Evolutionary conservation across 192 early-diverging fungal species (phyloP).

Genomic region (Coemansia sp.): DNA sequence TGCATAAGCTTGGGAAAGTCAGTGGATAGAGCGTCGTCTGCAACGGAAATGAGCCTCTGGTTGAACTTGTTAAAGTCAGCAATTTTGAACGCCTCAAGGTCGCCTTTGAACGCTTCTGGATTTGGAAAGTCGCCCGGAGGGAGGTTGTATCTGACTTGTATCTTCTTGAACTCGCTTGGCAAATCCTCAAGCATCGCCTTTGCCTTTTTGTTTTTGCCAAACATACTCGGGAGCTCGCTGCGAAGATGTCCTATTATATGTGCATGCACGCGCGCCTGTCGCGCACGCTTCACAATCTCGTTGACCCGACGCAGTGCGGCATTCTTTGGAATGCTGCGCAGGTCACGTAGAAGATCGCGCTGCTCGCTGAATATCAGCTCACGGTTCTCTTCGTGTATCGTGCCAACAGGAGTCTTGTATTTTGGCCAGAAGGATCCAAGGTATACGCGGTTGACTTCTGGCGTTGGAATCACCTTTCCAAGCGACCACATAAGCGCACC

Average conservation of each 20-base stretch:
- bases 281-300: slow-evolving; percentile 85
- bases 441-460: slow-evolving; percentile 88
- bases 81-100: slow-evolving; percentile 71
- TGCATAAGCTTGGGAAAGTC: slow-evolving; percentile 81
- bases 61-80: slow-evolving; percentile 80
- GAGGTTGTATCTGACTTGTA: slow-evolving; percentile 70
- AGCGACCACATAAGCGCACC: slow-evolving; percentile 93
- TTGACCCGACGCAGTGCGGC: slow-evolving; percentile 84
- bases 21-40: slow-evolving; percentile 72
- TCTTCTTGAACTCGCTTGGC: slow-evolving; percentile 72
- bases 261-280: slow-evolving; percentile 79
- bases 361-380: slow-evolving; percentile 74
- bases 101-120: slow-evolving; percentile 67
- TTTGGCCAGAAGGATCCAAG: slow-evolving; percentile 78
- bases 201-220: slow-evolving; percentile 78
- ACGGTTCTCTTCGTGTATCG: slow-evolving; percentile 69
- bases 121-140: slow-evolving; percentile 86
- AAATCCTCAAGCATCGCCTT: slow-evolving; percentile 70
- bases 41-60: slow-evolving; percentile 62
- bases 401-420: slow-evolving; percentile 60
- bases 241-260: slow-evolving; percentile 81
- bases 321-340: slow-evolving; percentile 74
- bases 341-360: slow-evolving; percentile 71
- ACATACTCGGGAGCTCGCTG: slow-evolving; percentile 79
- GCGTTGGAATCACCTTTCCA: slow-evolving; percentile 83